Percentiles rank a stretch among this genome's conserved stretches.
Evolutionary conservation across 2,329 filamentous ascomycete species (phyloP).

Genomic region (Cercospora sp.): DNA sequence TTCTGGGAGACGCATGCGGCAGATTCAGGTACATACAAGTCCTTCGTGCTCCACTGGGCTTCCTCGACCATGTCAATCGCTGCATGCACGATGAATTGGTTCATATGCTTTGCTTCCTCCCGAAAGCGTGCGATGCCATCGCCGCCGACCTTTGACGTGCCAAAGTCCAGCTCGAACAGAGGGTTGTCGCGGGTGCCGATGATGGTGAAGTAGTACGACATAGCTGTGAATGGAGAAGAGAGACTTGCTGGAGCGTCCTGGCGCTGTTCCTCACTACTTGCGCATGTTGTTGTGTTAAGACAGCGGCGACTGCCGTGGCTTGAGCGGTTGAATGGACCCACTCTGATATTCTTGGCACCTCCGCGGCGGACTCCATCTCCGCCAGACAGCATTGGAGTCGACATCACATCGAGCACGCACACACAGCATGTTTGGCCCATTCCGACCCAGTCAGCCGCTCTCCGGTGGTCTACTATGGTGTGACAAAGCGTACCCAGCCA

Average conservation of each 20-base stretch:
- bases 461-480: slow-evolving; percentile 82
- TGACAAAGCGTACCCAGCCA: slow-evolving; percentile 17
- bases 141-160: slow-evolving; percentile 91
- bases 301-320: background rate
- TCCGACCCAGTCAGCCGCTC: slow-evolving; percentile 75
- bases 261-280: background rate
- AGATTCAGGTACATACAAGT: slow-evolving; percentile 61
- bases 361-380: slow-evolving; percentile 4
- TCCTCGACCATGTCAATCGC: slow-evolving; percentile 94
- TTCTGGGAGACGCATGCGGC: background rate
- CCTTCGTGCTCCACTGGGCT: slow-evolving; percentile 84
- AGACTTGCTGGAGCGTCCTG: background rate
- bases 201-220: slow-evolving; percentile 99
- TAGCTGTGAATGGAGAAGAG: slow-evolving; percentile 42
- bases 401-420: background rate
- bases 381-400: background rate
- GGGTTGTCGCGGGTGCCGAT: slow-evolving; percentile 94
- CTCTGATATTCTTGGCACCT: slow-evolving; percentile 10
- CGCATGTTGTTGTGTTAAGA: background rate
- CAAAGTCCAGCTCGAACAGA: slow-evolving; percentile 95
- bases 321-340: background rate
- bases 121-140: slow-evolving; percentile 88
- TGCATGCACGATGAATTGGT: slow-evolving; percentile 95
- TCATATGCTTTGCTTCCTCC: slow-evolving; percentile 86
- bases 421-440: slow-evolving; percentile 73